Base-by-base conservation (phyloP, 2,329 filamentous ascomycete species). In the Clarireedia homoeocarpa region DNA sequence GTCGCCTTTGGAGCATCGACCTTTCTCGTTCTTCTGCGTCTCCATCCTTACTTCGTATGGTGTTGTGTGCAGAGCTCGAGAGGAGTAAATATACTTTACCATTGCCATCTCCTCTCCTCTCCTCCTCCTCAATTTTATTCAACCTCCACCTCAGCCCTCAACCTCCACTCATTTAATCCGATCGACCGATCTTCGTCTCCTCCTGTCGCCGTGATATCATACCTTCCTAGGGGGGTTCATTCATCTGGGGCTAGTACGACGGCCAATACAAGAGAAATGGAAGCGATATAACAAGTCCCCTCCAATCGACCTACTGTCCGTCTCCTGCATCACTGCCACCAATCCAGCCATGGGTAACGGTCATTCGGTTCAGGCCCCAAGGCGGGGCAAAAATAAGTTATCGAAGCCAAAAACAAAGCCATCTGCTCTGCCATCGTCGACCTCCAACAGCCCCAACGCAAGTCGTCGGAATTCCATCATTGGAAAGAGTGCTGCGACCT, bases 351-450 rank as follows among this genome's bases (percentile, higher is more conserved):
- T 67, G 66, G 66, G 65, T 9, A 67, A 67, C 56, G 59, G 61
- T 45, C 66, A 66, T 52, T 66, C 65, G 10, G 53, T 48, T 20
- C 57, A 61, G 38, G 52, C 49, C 36, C 58, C 63, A 46, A 58
- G 61, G 34, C 57, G 59, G 55, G 46, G 57, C 6, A 55, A 42
- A 12, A 67, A 67, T 44, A 67, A 61, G 51, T 50, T 69, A n/a
- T 69, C 66, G 15, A 69, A 69, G 52, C 67, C 67, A 1, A 65
- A 59, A 48, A 68, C 67, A 20, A 68, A 65, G 27, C 63, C 62
- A 6, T 60, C 48, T 5, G 57, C 58, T 3, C 61, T 59, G 46
- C 55, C 65, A 2, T 23, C 24, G 38, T 45, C 65, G 14, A 62
- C 57, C 30, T 36, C 55, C 12, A 62, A 58, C 38, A 50, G 40